Conservation (phyloP, 2,329 filamentous ascomycete species). For the Byssochlamys sp. region DNA sequence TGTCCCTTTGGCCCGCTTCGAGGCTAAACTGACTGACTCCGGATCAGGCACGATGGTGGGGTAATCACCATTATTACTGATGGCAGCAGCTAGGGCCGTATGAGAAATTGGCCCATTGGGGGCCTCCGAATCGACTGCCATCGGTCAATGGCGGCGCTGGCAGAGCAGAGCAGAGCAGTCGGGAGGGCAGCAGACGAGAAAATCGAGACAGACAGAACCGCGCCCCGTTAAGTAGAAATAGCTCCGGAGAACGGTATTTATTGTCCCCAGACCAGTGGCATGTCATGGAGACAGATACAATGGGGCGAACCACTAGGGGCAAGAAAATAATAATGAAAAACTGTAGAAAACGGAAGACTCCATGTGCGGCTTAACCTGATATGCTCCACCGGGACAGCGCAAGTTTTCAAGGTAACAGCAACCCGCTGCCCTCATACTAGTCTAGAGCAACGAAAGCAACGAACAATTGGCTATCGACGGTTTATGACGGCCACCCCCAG, state of each 20-base stretch:
- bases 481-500: neutral
- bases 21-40: constrained; percentile 7
- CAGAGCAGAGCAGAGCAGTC: neutral
- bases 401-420: neutral
- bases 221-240: neutral
- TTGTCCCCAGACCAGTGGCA: neutral
- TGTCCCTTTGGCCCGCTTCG: constrained; percentile 4
- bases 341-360: neutral
- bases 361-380: neutral
- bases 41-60: constrained; percentile 6
- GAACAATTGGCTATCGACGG: neutral
- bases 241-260: neutral
- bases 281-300: neutral
- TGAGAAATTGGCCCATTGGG: neutral
- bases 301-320: neutral
- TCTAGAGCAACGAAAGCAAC: neutral
- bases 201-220: neutral
- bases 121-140: neutral
- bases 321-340: neutral
- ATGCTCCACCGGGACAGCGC: neutral
- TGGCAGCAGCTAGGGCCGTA: neutral
- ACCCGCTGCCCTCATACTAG: neutral
- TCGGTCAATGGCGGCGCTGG: neutral
- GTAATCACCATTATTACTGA: constrained; percentile 10
- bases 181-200: neutral